Evolutionary conservation across 176 grass and related monocot species (phyloP).

Genomic region (Dendrocalamus sinicus): DNA sequence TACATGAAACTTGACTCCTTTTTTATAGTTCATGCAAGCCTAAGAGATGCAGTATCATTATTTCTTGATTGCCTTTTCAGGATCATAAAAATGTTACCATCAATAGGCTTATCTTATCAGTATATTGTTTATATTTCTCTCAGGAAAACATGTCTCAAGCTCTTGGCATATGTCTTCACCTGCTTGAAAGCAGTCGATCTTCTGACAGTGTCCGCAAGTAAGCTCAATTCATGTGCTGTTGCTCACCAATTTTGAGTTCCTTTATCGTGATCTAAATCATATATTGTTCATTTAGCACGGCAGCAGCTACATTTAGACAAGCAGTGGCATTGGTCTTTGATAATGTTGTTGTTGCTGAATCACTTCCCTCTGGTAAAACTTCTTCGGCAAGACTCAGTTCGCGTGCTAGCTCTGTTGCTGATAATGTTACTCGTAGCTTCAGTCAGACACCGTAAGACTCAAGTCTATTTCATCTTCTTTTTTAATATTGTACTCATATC

Average conservation of each 20-base stretch:
- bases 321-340: constrained; percentile 96
- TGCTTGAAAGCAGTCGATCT: constrained; percentile 89
- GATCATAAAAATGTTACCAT: constrained; percentile 26
- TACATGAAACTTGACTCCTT: constrained; percentile 4
- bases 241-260: constrained; percentile 7
- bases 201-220: constrained; percentile 96
- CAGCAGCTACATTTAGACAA: constrained; percentile 99
- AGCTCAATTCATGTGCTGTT: constrained; percentile 37
- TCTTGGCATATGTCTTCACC: constrained; percentile 88
- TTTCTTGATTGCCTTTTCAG: constrained; percentile 16
- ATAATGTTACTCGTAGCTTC: constrained; percentile 84
- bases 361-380: constrained; percentile 87
- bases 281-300: constrained; percentile 73
- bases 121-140: constrained; percentile 51
- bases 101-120: constrained; percentile 23
- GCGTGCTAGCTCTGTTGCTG: constrained; percentile 67
- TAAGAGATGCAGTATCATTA: constrained; percentile 7
- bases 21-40: constrained; percentile 20
- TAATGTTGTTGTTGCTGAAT: constrained; percentile 74
- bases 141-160: constrained; percentile 93
- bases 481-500: constrained; percentile 21
- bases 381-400: constrained; percentile 63
- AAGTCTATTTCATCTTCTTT: constrained; percentile 38
- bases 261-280: constrained; percentile 44
- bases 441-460: constrained; percentile 62